Percentiles rank a stretch among this genome's conserved stretches.
Conservation (phyloP, 2,329 filamentous ascomycete species). For the Penicillium sp. region DNA sequence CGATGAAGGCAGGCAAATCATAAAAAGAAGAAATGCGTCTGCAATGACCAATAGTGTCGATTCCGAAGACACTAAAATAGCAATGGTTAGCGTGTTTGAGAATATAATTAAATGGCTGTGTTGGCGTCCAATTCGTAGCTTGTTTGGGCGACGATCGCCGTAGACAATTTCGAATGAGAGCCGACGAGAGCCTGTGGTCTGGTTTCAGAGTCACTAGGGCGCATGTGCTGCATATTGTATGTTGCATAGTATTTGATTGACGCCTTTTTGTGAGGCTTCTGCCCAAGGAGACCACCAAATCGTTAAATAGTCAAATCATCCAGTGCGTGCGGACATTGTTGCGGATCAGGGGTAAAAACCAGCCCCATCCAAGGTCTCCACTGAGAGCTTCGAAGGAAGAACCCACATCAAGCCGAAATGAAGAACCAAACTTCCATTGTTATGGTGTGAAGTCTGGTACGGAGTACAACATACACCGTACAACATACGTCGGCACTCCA, state of each 20-base stretch:
- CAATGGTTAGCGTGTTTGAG: slow-evolving; percentile 21
- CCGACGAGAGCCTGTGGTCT: not conserved
- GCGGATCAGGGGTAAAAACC: slow-evolving; percentile 10
- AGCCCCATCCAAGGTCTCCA: slow-evolving; percentile 26
- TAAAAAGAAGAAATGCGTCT: slow-evolving; percentile 1
- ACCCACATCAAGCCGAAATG: slow-evolving; percentile 9
- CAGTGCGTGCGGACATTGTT: not conserved
- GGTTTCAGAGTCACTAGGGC: slow-evolving; percentile 18
- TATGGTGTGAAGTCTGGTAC: not conserved
- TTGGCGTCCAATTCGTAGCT: slow-evolving; percentile 13
- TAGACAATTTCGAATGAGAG: slow-evolving; percentile 21
- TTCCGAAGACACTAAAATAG: slow-evolving; percentile 11
- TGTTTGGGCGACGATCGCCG: slow-evolving; percentile 21
- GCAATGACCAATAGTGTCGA: slow-evolving; percentile 14
- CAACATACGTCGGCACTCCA: not conserved
- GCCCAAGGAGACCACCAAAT: not conserved
- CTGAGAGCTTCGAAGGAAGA: slow-evolving; percentile 10
- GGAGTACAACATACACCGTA: not conserved
- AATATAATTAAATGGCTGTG: slow-evolving; percentile 11
- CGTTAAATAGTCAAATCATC: not conserved
- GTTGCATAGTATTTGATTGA: not conserved
- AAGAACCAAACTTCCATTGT: slow-evolving; percentile 10
- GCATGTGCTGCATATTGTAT: slow-evolving; percentile 12
- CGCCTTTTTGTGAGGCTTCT: not conserved
- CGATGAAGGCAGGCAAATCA: not conserved